Conservation (phyloP, 441 rosid genomes). For the Erysimum pusillum region DNA sequence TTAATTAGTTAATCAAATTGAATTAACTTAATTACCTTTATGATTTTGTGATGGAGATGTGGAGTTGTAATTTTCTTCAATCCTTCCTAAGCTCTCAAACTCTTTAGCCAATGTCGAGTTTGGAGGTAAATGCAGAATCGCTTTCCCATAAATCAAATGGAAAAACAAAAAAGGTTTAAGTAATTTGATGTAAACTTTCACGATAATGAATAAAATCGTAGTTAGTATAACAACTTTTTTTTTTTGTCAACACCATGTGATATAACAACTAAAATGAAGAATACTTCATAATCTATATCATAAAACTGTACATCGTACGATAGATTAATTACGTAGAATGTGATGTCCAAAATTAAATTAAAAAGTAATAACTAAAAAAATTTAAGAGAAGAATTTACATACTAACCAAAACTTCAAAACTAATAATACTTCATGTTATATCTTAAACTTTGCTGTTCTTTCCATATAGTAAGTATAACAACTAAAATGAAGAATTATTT, state of each 20-base stretch:
- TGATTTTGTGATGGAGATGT: constrained; percentile 38
- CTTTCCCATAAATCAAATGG: constrained; percentile 47
- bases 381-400: neutral
- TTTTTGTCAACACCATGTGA: too few species aligned
- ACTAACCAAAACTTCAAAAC: neutral
- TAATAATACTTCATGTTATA: neutral
- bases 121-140: constrained; percentile 69
- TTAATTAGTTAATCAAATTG: neutral
- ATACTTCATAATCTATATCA: neutral
- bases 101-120: constrained; percentile 73
- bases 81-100: constrained; percentile 60
- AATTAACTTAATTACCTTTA: constrained; percentile 42
- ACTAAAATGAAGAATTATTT: neutral
- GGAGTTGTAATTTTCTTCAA: constrained; percentile 34
- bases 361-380: neutral
- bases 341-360: neutral
- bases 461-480: constrained; percentile 2
- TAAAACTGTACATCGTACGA: neutral
- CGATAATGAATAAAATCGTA: neutral
- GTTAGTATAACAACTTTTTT: neutral
- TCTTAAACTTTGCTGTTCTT: constrained; percentile 3
- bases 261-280: neutral
- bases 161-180: neutral
- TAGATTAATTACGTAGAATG: neutral
- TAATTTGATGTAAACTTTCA: neutral